Percentiles rank a stretch among this genome's conserved stretches.
phyloP scores from a whole-genome alignment of 768 basidiomycete species.

The Podaxis sp. region DNA sequence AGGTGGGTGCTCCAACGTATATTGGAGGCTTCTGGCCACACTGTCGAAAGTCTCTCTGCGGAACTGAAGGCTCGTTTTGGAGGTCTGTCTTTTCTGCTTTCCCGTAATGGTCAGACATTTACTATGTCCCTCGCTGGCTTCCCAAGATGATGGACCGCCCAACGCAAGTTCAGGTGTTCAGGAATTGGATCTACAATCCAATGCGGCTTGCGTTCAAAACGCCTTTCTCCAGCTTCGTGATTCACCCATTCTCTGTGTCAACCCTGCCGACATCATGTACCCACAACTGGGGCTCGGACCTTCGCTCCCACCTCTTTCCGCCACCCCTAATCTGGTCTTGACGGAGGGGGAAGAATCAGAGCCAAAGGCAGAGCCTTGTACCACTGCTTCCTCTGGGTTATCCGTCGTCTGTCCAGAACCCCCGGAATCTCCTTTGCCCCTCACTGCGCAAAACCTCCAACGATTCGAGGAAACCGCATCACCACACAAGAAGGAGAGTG shows the following conservation, averaged over 20 bases:
- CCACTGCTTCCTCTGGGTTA: not conserved
- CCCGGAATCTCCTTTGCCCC: not conserved
- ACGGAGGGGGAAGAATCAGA: not conserved
- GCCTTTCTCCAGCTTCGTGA: conserved; percentile 14
- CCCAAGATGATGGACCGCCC: conserved; percentile 5
- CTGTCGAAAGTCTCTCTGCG: conserved; percentile 10
- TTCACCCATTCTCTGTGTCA: conserved; percentile 20
- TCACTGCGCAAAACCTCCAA: not conserved
- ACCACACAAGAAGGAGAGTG: conserved; percentile 10
- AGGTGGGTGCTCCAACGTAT: not conserved
- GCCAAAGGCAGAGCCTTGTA: not conserved
- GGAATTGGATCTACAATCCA: not conserved
- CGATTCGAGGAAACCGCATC: not conserved
- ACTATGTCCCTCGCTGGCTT: not conserved
- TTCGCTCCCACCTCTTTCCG: not conserved
- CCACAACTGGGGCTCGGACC: conserved; percentile 1
- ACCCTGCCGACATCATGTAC: conserved; percentile 28
- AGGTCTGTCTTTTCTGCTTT: not conserved
- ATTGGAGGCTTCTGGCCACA: conserved; percentile 7
- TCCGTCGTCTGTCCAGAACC: not conserved
- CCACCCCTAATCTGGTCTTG: not conserved
- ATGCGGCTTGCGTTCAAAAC: conserved; percentile 17
- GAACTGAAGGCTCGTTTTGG: conserved; percentile 12
- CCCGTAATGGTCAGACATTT: not conserved
- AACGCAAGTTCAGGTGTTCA: not conserved